These are phyloP conservation scores for Silybum marianum DNA, from an alignment of 129 eudicot species.

Conservation along the genomic window DNA sequence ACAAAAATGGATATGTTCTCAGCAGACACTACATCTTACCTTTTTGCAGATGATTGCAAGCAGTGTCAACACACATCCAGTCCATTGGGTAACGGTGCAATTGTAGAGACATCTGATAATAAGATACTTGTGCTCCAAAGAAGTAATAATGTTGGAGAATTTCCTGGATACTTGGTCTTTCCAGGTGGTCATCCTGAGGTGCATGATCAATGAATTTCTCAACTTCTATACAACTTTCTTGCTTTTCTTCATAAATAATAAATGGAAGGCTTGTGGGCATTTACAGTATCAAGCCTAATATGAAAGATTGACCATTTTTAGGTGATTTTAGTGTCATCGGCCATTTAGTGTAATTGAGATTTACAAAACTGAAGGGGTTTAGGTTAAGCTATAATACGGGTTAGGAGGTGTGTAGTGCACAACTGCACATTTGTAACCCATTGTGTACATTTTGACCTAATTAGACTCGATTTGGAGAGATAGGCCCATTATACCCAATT, in stretches of 20 bases:
- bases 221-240: neutral
- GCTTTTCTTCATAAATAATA: neutral
- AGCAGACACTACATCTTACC: neutral
- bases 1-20: neutral
- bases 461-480: no score
- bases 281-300: neutral
- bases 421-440: no score
- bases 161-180: conserved; percentile 91
- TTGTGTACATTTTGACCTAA: no score
- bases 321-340: neutral
- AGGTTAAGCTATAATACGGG: neutral
- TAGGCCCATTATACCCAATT: no score
- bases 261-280: neutral
- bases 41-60: conserved; percentile 59
- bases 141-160: conserved; percentile 95
- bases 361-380: neutral
- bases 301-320: neutral
- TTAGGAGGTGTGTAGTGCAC: neutral
- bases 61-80: conserved; percentile 90
- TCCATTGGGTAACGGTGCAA: conserved; percentile 93
- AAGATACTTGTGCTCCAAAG: conserved; percentile 83
- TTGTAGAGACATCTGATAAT: conserved; percentile 80
- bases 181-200: conserved; percentile 99
- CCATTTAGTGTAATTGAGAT: neutral
- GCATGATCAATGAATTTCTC: neutral